These are phyloP conservation scores for Nannochloropsis granulata DNA, from an alignment of 108 stramenopile genomes.

Conservation along the genomic window DNA sequence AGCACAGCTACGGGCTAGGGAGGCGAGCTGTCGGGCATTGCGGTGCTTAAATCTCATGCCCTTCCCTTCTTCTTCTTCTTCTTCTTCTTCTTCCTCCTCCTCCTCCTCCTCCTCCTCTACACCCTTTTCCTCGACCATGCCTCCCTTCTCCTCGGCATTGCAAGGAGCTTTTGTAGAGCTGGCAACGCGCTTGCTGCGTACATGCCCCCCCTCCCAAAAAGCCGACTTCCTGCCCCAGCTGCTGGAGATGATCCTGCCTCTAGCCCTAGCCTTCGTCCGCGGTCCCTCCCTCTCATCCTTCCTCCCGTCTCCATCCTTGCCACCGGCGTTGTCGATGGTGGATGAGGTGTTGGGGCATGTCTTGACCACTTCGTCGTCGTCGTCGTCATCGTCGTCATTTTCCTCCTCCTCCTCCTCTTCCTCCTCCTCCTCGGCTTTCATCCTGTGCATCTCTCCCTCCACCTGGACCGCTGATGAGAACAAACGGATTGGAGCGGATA, in stretches of 20 bases:
- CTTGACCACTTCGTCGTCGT: neutral
- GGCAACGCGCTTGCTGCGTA: neutral
- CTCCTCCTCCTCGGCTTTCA: neutral
- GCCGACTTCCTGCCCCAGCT: neutral
- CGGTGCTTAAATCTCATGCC: neutral
- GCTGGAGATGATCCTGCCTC: neutral
- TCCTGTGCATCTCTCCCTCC: neutral
- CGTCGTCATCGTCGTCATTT: no score
- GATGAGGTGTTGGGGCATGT: neutral
- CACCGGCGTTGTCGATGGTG: neutral
- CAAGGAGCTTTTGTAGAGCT: neutral
- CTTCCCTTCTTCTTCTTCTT: neutral
- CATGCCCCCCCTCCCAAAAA: neutral
- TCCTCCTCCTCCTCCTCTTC: neutral
- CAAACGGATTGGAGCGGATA: slow-evolving; percentile 86
- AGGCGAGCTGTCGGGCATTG: neutral
- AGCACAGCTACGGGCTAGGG: neutral
- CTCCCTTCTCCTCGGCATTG: neutral
- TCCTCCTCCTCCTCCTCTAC: neutral
- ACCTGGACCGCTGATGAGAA: slow-evolving; percentile 30
- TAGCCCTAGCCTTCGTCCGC: neutral
- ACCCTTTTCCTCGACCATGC: neutral
- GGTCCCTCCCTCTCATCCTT: neutral
- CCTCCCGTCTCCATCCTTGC: neutral
- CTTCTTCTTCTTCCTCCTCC: neutral